A percentile compares a stretch with the other conserved stretches of the same genome.
Conservation (phyloP, 2,329 filamentous ascomycete genomes). For the Phyllosticta ampelicida region DNA sequence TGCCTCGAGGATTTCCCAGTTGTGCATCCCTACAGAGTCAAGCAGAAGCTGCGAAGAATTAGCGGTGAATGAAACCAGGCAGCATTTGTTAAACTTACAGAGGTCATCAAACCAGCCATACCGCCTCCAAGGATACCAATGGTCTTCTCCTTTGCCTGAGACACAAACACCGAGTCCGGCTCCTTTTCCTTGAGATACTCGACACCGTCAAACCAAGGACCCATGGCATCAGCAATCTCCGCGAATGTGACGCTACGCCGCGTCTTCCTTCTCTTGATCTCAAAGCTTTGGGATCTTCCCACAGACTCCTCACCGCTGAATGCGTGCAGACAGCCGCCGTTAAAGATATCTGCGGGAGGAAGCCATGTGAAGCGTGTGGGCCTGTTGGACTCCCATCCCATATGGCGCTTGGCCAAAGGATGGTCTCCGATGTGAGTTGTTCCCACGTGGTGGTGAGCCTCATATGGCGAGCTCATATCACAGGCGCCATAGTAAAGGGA, state of each 20-base stretch:
- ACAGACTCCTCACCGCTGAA: conserved; percentile 31
- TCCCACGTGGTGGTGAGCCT: conserved; percentile 14
- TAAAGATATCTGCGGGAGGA: conserved; percentile 29
- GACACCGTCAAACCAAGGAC: conserved; percentile 58
- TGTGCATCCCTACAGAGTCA: conserved; percentile 45
- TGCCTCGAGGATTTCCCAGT: conserved; percentile 53
- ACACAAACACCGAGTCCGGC: conserved; percentile 42
- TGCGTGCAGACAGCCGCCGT: conserved; percentile 35
- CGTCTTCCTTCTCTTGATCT: conserved; percentile 24
- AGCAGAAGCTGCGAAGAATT: conserved; percentile 23
- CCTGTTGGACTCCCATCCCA: conserved; percentile 12
- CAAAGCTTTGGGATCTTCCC: conserved; percentile 32
- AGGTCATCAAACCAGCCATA: conserved; percentile 54
- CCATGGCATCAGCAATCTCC: conserved; percentile 43
- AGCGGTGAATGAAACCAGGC: not conserved
- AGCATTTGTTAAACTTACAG: conserved; percentile 22
- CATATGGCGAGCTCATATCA: conserved; percentile 3
- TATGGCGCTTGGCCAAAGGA: conserved; percentile 16
- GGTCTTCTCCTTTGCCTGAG: conserved; percentile 44
- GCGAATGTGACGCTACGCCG: conserved; percentile 30
- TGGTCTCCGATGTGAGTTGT: conserved; percentile 17
- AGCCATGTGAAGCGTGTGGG: conserved; percentile 41
- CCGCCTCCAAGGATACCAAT: conserved; percentile 56
- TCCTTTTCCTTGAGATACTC: conserved; percentile 46
- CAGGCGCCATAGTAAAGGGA: conserved; percentile 18